Evolutionary conservation across 805 yeast genomes (phyloP), one percentile per base, ranked within the genome.

Genomic region (Yamadazyma laniorum): DNA sequence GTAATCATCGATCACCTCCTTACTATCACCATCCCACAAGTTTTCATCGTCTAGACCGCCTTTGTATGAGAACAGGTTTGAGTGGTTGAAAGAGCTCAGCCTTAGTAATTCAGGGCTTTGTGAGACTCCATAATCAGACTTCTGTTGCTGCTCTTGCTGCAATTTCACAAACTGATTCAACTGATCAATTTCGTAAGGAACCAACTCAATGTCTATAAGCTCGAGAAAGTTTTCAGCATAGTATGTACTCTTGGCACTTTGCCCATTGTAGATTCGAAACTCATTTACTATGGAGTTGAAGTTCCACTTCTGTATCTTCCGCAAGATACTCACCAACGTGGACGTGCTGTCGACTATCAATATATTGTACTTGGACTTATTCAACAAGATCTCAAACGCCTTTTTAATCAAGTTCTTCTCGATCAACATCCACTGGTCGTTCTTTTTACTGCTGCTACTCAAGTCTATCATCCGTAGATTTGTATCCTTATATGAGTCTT

Each of bases 261-360:
- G 71, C 1, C 72, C 72, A 6, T 64, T 58, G 58, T 79, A 85
- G 6, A 85, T 70, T 37, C 96, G 68, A 60, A 88, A 93, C 58
- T 91, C 98, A 50, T 82, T 83, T 16, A 89, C 75, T 4, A 91
- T 79, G 14, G 95, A 82, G 17, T 90, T 79, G 55, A 84, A 83
- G 50, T 80, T 82, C 98, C 97, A 91, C 61, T 84, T 84, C 59
- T 87, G 93, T 27, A 90, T 69, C 55, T 83, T 81, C 35, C 99
- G 69, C 23, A 93, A 62, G 2, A 90, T 68, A 0, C 97, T 96
- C 8, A 88, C 77, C 14, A 90, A 71, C 9, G 93, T 78, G 42
- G 84, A 82, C 5, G 90, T 81, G 26, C 84, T 76, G 55, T 93
- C 98, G 16, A 93, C 79, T 11, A 91, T 58, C 31, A 91, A 64